A percentile compares a stretch with the other conserved stretches of the same genome.
Conservation (phyloP, 2,329 filamentous ascomycete species). For the Alternaria alternata region DNA sequence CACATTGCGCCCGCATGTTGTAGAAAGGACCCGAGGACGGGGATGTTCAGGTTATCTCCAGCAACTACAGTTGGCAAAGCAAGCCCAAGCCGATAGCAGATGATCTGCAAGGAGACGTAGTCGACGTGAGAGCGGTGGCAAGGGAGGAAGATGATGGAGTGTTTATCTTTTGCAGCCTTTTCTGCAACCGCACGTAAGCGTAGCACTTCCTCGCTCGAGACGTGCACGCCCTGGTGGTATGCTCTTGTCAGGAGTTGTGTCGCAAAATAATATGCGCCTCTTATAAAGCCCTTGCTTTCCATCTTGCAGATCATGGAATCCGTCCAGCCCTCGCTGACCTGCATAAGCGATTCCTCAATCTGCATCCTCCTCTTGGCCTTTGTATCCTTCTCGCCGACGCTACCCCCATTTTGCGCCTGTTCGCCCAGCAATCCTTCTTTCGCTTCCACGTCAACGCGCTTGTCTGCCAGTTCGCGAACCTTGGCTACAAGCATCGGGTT, state of each 20-base stretch:
- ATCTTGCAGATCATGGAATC: constrained; percentile 99
- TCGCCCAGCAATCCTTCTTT: constrained; percentile 70
- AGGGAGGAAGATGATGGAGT: constrained; percentile 94
- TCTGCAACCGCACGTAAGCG: constrained; percentile 83
- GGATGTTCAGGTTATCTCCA: constrained; percentile 96
- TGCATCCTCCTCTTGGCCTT: constrained; percentile 70
- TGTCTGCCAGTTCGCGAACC: constrained; percentile 78
- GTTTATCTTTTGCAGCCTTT: constrained; percentile 82
- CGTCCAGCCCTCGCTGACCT: constrained; percentile 86
- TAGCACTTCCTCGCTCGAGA: constrained; percentile 92
- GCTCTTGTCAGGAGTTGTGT: constrained; percentile 91
- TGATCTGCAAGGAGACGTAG: constrained; percentile 92
- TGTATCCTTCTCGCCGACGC: constrained; percentile 62
- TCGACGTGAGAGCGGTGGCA: constrained; percentile 96
- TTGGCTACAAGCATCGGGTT: constrained; percentile 77
- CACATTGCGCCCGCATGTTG: constrained; percentile 97
- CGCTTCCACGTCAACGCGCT: constrained; percentile 77
- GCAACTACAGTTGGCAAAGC: constrained; percentile 91
- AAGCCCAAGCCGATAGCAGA: constrained; percentile 92
- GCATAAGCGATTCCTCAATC: constrained; percentile 75
- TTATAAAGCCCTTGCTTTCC: constrained; percentile 91
- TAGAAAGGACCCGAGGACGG: constrained; percentile 85
- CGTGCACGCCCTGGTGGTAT: constrained; percentile 97
- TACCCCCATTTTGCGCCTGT: constrained; percentile 53
- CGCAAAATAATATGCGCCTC: constrained; percentile 86